phyloP scores from a whole-genome alignment of 2,329 filamentous ascomycete species.

The Teratosphaeria nubilosa region DNA sequence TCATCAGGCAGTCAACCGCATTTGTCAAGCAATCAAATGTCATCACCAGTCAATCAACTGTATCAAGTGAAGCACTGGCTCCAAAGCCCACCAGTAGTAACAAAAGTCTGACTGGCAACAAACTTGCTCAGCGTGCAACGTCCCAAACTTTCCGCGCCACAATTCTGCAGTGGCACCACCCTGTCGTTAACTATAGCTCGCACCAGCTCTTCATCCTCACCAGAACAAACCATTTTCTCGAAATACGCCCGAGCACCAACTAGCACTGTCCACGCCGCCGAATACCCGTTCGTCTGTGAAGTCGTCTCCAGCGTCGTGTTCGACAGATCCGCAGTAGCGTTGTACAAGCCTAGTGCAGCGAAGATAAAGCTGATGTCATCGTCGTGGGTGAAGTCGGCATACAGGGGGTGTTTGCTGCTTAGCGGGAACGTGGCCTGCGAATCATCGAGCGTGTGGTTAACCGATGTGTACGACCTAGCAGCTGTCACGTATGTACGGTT shows the following conservation, averaged over 20 bases:
- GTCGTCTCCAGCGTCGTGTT: conserved; percentile 40
- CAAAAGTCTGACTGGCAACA: conserved; percentile 66
- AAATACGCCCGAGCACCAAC: conserved; percentile 76
- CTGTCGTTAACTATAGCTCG: conserved; percentile 75
- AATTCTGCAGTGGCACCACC: conserved; percentile 62
- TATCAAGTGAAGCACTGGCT: conserved; percentile 39
- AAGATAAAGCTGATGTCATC: conserved; percentile 74
- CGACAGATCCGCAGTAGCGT: conserved; percentile 44
- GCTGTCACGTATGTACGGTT: conserved; percentile 52
- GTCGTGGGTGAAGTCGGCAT: conserved; percentile 87
- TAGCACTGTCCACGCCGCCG: conserved; percentile 68
- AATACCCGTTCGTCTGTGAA: conserved; percentile 54
- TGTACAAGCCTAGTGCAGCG: conserved; percentile 69
- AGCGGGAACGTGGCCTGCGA: conserved; percentile 64
- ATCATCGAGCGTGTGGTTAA: conserved; percentile 66
- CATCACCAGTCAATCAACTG: too few species aligned
- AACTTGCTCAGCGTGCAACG: conserved; percentile 61
- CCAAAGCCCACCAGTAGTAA: conserved; percentile 48
- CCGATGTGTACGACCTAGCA: conserved; percentile 51
- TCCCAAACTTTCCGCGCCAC: conserved; percentile 59
- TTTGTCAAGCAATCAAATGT: too few species aligned
- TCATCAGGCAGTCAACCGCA: too few species aligned
- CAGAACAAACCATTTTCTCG: conserved; percentile 69
- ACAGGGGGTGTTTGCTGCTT: conserved; percentile 43
- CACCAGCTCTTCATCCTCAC: conserved; percentile 57